Evolutionary conservation across 1,284 basidiomycete species (phyloP), one percentile per base, ranked within the genome.

Genomic region (Rhodotorula sp.): DNA sequence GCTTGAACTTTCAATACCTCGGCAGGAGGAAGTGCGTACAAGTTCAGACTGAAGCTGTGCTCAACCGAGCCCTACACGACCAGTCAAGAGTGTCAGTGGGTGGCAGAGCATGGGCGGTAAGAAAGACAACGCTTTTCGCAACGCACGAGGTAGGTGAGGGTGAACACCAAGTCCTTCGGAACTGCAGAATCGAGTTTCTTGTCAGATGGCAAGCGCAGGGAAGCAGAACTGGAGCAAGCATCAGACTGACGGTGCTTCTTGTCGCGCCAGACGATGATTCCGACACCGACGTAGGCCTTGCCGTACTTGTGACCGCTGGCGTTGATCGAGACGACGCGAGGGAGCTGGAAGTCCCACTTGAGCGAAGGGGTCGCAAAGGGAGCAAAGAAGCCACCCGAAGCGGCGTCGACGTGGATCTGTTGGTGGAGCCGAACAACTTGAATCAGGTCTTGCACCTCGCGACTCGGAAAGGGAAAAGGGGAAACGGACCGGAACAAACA

Each of bases 1-100:
- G 34, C 34, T 34, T 34, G 34, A 6, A 34, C 8, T 34, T 6
- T 6, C 6, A 34, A 34, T 34, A 28, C 34, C 34, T 6, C 34
- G 34, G 34, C 8, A 34, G 34, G 34, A 34, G 34, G 34, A 34
- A 34, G 34, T 34, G 8, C 34, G 34, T 34, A 34, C 81, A 98
- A 98, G 84, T 98, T 97, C 79, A 97, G 86, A 34, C 93, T 95
- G 84, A 95, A 97, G 0, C 89, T 85, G 78, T 87, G 87, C 77
- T 88, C 86, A 67, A 56, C 31, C 7, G 64, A 31, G 50, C 59
- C 59, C 31, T 31, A 16, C 23, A 34, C 26, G 21, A 2, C 7
- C 7, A 45, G 52, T 28, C 6, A 8, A 54, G 16, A 43, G 2
- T 4, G 43, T 19, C 50, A 19, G 19, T 8, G 15, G 5, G 34